Evolutionary conservation across 2,329 filamentous ascomycete genomes (phyloP).

Genomic region (Annulohypoxylon truncatum): DNA sequence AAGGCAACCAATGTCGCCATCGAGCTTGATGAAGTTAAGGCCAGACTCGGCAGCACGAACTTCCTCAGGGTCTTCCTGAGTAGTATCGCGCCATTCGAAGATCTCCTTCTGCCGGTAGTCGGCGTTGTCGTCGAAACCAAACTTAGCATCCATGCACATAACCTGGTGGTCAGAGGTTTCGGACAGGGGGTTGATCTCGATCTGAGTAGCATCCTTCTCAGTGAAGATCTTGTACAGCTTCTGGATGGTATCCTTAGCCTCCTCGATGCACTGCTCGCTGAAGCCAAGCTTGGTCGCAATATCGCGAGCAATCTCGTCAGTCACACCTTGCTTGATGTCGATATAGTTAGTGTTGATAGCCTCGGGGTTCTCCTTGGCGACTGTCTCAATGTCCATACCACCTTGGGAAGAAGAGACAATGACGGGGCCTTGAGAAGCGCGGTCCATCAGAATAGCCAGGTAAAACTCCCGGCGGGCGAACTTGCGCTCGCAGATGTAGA

Average conservation of each 20-base stretch:
- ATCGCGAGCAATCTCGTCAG: slow-evolving; percentile 90
- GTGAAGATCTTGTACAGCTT: slow-evolving; percentile 99
- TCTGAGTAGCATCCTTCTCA: slow-evolving; percentile 98
- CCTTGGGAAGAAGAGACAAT: slow-evolving; percentile 98
- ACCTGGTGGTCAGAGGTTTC: slow-evolving; percentile 99
- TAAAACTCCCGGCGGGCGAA: slow-evolving; percentile 99
- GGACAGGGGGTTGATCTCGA: slow-evolving; percentile 98
- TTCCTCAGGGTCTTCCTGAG: slow-evolving; percentile 97
- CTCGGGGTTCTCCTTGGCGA: slow-evolving; percentile 96
- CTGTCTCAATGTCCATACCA: slow-evolving; percentile 98
- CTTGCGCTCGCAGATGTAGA: slow-evolving; percentile 99
- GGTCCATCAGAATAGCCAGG: slow-evolving; percentile 98
- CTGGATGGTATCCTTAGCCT: slow-evolving; percentile 95
- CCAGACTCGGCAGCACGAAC: slow-evolving; percentile 94
- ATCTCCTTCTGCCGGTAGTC: slow-evolving; percentile 98
- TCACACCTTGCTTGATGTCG: slow-evolving; percentile 94
- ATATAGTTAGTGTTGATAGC: slow-evolving; percentile 95
- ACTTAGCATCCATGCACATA: slow-evolving; percentile 99
- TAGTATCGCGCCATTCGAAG: slow-evolving; percentile 92
- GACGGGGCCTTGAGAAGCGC: slow-evolving; percentile 87
- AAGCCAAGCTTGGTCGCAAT: slow-evolving; percentile 95
- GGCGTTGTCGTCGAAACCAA: slow-evolving; percentile 98
- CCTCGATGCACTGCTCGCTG: slow-evolving; percentile 96
- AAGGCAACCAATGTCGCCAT: slow-evolving; percentile 98
- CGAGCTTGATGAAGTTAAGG: slow-evolving; percentile 99